Percentiles rank a stretch among this genome's conserved stretches.
Evolutionary conservation across 352 stramenopile species (phyloP).

Genomic region (Globisporangium barbulae): DNA sequence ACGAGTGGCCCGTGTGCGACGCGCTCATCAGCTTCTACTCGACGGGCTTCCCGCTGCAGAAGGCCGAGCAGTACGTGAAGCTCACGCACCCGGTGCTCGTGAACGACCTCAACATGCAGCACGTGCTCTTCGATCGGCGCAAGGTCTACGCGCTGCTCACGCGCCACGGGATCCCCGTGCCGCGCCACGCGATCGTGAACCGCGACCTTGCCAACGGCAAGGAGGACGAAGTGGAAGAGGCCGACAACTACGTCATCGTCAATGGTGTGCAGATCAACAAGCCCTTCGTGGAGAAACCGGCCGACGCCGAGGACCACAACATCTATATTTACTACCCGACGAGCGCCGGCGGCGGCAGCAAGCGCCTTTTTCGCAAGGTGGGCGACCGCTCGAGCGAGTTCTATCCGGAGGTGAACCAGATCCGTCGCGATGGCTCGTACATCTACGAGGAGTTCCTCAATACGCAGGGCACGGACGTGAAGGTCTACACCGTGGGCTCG

Average conservation of each 20-base stretch:
- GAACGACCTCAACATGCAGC: constrained; percentile 98
- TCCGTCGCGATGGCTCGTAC: constrained; percentile 94
- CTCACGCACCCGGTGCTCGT: constrained; percentile 95
- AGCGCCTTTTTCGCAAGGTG: constrained; percentile 99
- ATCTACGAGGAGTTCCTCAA: constrained; percentile 99
- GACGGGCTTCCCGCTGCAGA: constrained; percentile 96
- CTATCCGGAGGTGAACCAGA: constrained; percentile 95
- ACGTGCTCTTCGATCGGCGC: constrained; percentile 94
- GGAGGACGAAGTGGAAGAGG: constrained; percentile 68
- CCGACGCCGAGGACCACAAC: constrained; percentile 99
- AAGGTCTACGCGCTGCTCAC: constrained; percentile 96
- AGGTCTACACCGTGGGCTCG: constrained; percentile 98
- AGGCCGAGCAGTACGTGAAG: constrained; percentile 96
- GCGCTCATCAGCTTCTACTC: constrained; percentile 99
- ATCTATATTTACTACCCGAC: constrained; percentile 99
- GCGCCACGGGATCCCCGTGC: constrained; percentile 94
- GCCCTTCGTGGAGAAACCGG: constrained; percentile 99
- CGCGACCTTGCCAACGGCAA: constrained; percentile 82
- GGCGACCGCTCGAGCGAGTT: constrained; percentile 93
- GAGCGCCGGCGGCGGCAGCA: constrained; percentile 96
- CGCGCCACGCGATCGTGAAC: constrained; percentile 94
- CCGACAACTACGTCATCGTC: constrained; percentile 85
- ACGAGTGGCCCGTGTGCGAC: constrained; percentile 95
- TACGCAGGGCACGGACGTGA: constrained; percentile 99
- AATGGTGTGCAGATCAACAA: constrained; percentile 98